Evolutionary conservation across 441 rosid genomes (phyloP).

Genomic region (Corymbia calophylla): DNA sequence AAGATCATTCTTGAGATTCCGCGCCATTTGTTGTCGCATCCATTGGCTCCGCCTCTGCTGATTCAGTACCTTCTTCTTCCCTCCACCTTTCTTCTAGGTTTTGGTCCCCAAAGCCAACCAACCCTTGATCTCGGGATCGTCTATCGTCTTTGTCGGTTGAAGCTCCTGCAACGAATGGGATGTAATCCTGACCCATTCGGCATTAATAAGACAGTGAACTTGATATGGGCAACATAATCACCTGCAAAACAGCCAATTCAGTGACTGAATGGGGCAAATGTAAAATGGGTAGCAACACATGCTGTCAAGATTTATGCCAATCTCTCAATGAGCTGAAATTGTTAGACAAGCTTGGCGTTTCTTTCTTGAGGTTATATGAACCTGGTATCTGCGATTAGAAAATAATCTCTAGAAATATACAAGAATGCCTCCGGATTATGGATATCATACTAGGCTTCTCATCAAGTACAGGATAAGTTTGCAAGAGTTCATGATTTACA

Average conservation of each 20-base stretch:
- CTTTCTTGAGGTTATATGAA: neutral
- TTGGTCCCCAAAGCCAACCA: constrained; percentile 90
- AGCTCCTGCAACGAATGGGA: constrained; percentile 78
- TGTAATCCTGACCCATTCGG: constrained; percentile 91
- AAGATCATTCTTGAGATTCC: constrained; percentile 32
- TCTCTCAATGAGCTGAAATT: neutral
- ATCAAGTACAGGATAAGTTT: constrained; percentile 88
- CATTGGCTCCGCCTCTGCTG: constrained; percentile 63
- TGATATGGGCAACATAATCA: constrained; percentile 79
- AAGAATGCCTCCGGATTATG: neutral
- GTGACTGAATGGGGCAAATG: neutral
- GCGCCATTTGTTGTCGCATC: constrained; percentile 40
- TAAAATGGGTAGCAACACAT: neutral
- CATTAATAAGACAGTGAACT: constrained; percentile 87
- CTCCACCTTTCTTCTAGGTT: constrained; percentile 94
- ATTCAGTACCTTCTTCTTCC: constrained; percentile 69
- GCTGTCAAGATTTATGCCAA: neutral
- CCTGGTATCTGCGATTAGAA: neutral
- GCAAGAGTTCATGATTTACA: constrained; percentile 87
- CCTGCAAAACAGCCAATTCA: constrained; percentile 27
- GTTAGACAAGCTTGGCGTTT: neutral
- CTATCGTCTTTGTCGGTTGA: constrained; percentile 61
- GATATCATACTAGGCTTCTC: constrained; percentile 71
- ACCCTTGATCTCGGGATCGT: constrained; percentile 87
- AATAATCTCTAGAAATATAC: neutral